Conservation (phyloP, 129 eudicot species). For the Arctium minus region DNA sequence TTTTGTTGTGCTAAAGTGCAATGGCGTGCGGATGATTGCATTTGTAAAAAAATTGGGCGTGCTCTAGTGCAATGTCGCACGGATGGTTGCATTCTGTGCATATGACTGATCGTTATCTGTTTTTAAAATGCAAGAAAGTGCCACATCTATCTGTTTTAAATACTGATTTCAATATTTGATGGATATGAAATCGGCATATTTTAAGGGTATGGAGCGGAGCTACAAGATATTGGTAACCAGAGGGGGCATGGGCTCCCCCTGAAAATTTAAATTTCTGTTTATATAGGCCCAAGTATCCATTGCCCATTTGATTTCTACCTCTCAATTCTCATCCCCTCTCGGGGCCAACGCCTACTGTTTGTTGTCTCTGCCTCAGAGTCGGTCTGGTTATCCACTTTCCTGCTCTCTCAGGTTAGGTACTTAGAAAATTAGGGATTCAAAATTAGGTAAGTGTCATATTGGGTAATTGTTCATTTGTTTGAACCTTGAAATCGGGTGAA, state of each 20-base stretch:
- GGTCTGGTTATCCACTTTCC: background rate
- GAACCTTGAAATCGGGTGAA: background rate
- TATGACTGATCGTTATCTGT: background rate
- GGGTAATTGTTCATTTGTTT: background rate
- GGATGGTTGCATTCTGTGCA: background rate
- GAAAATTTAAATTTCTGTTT: background rate
- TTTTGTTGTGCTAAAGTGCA: slow-evolving; percentile 1
- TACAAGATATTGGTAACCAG: no score
- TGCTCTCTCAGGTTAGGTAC: background rate
- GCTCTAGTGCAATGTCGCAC: background rate
- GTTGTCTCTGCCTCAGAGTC: background rate
- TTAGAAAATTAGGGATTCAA: background rate
- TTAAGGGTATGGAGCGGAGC: background rate
- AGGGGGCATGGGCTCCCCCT: background rate
- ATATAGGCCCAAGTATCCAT: background rate
- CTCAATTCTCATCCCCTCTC: background rate
- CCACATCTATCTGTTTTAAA: background rate
- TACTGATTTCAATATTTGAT: background rate
- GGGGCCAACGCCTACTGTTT: background rate
- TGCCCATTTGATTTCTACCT: background rate
- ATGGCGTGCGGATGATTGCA: background rate
- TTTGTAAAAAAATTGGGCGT: background rate
- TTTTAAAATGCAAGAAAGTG: background rate
- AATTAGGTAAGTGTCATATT: background rate
- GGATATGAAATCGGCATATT: background rate